phyloP scores from a whole-genome alignment of 2,329 filamentous ascomycete species.

The Penicillium thymicola region DNA sequence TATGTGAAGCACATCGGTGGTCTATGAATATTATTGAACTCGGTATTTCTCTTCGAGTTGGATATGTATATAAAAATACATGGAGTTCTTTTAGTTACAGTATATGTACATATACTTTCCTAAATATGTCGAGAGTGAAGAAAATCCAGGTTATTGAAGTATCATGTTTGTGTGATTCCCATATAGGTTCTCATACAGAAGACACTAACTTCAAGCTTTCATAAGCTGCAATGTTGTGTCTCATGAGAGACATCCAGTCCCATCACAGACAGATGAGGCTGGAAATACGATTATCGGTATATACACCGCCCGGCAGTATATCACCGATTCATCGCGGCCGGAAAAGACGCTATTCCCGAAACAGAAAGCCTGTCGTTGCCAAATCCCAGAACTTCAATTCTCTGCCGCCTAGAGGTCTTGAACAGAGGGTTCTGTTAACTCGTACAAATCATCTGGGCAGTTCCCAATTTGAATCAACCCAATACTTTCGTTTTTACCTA shows the following conservation, averaged over 20 bases:
- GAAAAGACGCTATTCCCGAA: slow-evolving; percentile 19
- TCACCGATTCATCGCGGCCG: slow-evolving; percentile 1
- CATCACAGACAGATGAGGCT: neutral
- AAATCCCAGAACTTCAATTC: slow-evolving; percentile 15
- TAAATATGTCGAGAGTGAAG: neutral
- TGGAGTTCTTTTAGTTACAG: no score
- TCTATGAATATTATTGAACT: neutral
- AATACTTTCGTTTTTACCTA: neutral
- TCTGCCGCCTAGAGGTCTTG: slow-evolving; percentile 18
- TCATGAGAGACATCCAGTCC: neutral
- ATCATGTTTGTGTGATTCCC: no score
- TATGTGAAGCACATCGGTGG: neutral
- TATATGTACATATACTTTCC: neutral
- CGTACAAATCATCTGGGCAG: neutral
- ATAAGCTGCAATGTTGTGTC: neutral
- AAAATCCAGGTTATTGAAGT: neutral
- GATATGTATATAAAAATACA: neutral
- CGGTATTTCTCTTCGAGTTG: neutral
- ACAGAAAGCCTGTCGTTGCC: slow-evolving; percentile 13
- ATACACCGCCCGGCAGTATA: slow-evolving; percentile 12
- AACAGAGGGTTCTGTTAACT: slow-evolving; percentile 8
- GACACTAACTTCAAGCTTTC: no score
- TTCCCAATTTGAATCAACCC: neutral
- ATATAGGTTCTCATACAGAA: no score
- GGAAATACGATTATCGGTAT: neutral